phyloP scores from a whole-genome alignment of 352 stramenopile genomes.

The Pythium folliculosum region DNA sequence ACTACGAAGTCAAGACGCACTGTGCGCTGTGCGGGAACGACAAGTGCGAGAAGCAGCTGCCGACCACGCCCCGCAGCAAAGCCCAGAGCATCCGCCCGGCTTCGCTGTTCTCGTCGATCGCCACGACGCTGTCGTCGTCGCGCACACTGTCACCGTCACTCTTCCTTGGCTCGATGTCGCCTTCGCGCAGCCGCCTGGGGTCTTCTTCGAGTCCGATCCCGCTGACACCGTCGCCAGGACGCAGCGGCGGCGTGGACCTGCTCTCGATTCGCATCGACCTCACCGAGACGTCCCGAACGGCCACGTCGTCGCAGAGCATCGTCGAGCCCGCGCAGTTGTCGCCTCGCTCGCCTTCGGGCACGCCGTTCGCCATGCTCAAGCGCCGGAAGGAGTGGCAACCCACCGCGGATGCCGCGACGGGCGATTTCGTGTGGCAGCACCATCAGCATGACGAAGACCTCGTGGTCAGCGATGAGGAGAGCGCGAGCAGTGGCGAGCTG shows the following conservation, averaged over 20 bases:
- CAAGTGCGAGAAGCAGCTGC: constrained; percentile 38
- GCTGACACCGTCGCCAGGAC: background rate
- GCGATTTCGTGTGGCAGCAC: constrained; percentile 41
- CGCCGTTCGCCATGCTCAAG: constrained; percentile 23
- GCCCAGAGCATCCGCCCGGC: constrained; percentile 31
- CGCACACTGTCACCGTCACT: constrained; percentile 26
- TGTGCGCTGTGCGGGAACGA: constrained; percentile 50
- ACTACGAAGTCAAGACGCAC: constrained; percentile 57
- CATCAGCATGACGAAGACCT: background rate
- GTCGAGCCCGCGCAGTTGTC: background rate
- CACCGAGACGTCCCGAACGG: constrained; percentile 4
- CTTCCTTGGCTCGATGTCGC: constrained; percentile 9
- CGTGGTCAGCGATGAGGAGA: too few species aligned
- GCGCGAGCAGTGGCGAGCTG: background rate
- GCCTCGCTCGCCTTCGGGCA: constrained; percentile 18
- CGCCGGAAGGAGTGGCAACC: constrained; percentile 50
- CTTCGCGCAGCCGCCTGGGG: background rate
- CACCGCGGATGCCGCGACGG: constrained; percentile 23
- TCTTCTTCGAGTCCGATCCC: constrained; percentile 1
- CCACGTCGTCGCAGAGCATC: constrained; percentile 2
- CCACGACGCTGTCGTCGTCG: constrained; percentile 34
- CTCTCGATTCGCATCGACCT: constrained; percentile 10
- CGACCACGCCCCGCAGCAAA: constrained; percentile 28
- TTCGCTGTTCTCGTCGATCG: constrained; percentile 36
- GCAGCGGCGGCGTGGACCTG: background rate